These are phyloP conservation scores for Entelexis sorbosivorans DNA, from an alignment of 1,139 yeast species.

Conservation along the genomic window DNA sequence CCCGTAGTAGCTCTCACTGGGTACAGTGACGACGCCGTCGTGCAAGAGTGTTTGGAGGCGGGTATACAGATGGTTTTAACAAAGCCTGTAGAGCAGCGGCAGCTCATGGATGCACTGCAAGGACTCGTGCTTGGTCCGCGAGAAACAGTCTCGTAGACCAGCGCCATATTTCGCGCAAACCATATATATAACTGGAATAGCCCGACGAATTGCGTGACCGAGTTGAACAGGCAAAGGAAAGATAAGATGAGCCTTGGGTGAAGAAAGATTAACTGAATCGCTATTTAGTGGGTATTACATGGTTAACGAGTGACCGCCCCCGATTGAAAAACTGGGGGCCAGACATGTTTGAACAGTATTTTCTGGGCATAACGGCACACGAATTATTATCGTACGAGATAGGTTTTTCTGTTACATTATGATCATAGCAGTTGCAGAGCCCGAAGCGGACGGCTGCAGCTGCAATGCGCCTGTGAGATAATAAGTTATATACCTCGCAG, in stretches of 20 bases:
- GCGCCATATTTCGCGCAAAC: no score
- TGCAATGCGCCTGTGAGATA: slow-evolving; percentile 7
- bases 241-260: no score
- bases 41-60: slow-evolving; percentile 59
- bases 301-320: no score
- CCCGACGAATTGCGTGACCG: no score
- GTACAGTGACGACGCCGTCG: slow-evolving; percentile 80
- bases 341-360: no score
- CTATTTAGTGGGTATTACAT: no score
- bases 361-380: neutral
- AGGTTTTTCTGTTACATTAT: slow-evolving; percentile 3
- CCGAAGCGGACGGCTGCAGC: neutral
- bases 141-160: neutral
- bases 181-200: no score
- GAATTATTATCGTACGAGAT: neutral
- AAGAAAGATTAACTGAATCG: no score
- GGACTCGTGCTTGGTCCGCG: neutral
- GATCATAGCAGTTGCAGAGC: neutral
- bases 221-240: no score
- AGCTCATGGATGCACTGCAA: neutral
- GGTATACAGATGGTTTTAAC: slow-evolving; percentile 86
- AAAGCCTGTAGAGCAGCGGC: slow-evolving; percentile 55
- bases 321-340: no score
- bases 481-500: slow-evolving; percentile 9
- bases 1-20: slow-evolving; percentile 94